Percentiles rank a stretch among this genome's conserved stretches.
Conservation (phyloP, 2,329 filamentous ascomycete species). For the Venturia pyrina region DNA sequence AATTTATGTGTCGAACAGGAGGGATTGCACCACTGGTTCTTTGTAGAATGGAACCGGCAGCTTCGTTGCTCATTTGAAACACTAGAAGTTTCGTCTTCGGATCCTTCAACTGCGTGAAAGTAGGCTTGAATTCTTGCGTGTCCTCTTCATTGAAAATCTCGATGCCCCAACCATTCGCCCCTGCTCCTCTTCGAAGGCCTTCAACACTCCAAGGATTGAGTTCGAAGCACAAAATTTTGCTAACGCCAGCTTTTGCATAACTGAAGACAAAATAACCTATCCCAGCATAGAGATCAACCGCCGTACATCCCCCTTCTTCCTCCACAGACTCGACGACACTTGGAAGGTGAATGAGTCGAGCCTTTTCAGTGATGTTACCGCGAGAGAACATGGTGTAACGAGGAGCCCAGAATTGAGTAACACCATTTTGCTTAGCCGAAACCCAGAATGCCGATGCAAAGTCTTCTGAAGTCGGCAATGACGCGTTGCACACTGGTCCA, state of each 20-base stretch:
- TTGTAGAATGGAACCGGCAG: constrained; percentile 22
- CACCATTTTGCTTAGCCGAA: constrained; percentile 60
- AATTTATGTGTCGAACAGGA: constrained; percentile 47
- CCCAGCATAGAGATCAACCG: constrained; percentile 77
- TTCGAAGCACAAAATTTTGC: constrained; percentile 73
- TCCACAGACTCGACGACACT: constrained; percentile 20
- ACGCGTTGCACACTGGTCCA: constrained; percentile 37
- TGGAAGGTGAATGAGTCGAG: constrained; percentile 50
- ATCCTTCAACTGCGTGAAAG: not conserved
- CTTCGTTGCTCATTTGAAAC: constrained; percentile 32
- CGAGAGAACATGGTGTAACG: constrained; percentile 89
- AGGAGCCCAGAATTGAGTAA: constrained; percentile 79
- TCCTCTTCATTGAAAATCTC: not conserved
- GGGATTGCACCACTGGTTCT: constrained; percentile 18
- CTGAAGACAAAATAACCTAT: constrained; percentile 92
- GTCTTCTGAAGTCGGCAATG: constrained; percentile 35
- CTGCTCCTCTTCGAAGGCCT: constrained; percentile 31
- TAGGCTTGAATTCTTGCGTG: not conserved
- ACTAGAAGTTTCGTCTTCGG: constrained; percentile 21
- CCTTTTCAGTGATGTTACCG: constrained; percentile 84
- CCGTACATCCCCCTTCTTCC: constrained; percentile 20
- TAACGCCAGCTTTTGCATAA: constrained; percentile 62
- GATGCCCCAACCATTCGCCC: constrained; percentile 29
- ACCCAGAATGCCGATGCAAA: constrained; percentile 69
- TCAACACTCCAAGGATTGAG: constrained; percentile 53